Conservation (phyloP, 2,329 filamentous ascomycete genomes). For the Diplodia mutila region DNA sequence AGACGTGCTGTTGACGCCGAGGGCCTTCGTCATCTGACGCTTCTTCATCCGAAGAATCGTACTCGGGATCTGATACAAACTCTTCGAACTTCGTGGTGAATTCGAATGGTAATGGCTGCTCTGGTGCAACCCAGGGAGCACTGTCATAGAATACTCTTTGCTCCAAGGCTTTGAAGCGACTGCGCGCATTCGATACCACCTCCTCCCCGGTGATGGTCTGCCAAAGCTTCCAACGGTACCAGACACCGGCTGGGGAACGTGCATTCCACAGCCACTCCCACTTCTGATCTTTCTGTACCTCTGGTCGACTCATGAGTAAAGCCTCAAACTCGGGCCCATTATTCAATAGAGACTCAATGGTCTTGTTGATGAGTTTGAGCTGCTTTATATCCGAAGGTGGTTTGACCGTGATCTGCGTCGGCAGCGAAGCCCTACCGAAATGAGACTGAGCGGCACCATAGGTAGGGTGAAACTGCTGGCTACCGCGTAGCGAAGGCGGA, state of each 20-base stretch:
- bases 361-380: slow-evolving; percentile 83
- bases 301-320: slow-evolving; percentile 81
- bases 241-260: slow-evolving; percentile 76
- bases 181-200: background rate
- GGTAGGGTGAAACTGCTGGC: slow-evolving; percentile 32
- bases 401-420: slow-evolving; percentile 66
- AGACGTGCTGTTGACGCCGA: slow-evolving; percentile 49
- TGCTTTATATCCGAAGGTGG: slow-evolving; percentile 76
- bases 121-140: slow-evolving; percentile 76
- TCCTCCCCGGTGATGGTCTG: slow-evolving; percentile 72
- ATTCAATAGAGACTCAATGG: slow-evolving; percentile 76
- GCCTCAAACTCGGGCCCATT: slow-evolving; percentile 90
- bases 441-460: slow-evolving; percentile 27
- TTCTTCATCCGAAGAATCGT: slow-evolving; percentile 85
- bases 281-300: slow-evolving; percentile 83
- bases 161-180: slow-evolving; percentile 43
- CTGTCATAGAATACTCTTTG: slow-evolving; percentile 67
- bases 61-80: slow-evolving; percentile 81
- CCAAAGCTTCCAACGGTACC: slow-evolving; percentile 93
- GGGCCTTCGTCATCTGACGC: slow-evolving; percentile 61
- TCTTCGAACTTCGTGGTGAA: slow-evolving; percentile 77
- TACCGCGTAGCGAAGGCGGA: slow-evolving; percentile 64
- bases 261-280: slow-evolving; percentile 96
- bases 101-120: slow-evolving; percentile 76
- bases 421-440: slow-evolving; percentile 50